phyloP scores from a whole-genome alignment of 202 grass and related monocot species.

The Schoenoplectus tabernaemontani region DNA sequence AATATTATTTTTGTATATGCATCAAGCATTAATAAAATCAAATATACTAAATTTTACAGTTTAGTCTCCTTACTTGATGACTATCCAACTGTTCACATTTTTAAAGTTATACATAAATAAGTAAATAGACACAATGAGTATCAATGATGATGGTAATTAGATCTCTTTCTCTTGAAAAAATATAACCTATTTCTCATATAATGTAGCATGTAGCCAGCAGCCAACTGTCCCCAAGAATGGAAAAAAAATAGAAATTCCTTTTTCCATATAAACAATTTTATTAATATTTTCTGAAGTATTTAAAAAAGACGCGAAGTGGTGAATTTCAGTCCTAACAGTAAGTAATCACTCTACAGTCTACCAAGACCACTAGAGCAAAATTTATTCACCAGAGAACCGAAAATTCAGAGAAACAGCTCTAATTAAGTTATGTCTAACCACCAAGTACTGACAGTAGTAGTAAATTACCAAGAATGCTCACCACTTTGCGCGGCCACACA shows the following conservation, averaged over 20 bases:
- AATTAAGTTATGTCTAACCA: background rate
- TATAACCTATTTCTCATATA: background rate
- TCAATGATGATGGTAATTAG: too few species aligned
- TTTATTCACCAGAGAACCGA: background rate
- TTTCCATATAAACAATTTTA: background rate
- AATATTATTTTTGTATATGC: too few species aligned
- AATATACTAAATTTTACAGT: too few species aligned
- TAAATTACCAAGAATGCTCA: conserved; percentile 32
- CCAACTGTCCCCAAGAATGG: background rate
- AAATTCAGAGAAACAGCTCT: background rate
- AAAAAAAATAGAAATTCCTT: background rate
- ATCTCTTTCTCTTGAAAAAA: too few species aligned
- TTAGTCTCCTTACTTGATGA: too few species aligned
- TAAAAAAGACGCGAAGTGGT: background rate
- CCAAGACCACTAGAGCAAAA: background rate
- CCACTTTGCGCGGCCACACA: conserved; percentile 48
- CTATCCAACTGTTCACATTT: too few species aligned
- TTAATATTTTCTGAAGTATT: background rate
- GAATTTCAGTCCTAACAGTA: background rate
- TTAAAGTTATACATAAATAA: too few species aligned
- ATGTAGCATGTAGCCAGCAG: background rate
- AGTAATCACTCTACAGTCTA: background rate
- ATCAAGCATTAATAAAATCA: too few species aligned
- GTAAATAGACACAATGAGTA: too few species aligned
- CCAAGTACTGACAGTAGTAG: background rate